Base-by-base conservation (phyloP, 2,329 filamentous ascomycete species). In the Monosporascus sp. region DNA sequence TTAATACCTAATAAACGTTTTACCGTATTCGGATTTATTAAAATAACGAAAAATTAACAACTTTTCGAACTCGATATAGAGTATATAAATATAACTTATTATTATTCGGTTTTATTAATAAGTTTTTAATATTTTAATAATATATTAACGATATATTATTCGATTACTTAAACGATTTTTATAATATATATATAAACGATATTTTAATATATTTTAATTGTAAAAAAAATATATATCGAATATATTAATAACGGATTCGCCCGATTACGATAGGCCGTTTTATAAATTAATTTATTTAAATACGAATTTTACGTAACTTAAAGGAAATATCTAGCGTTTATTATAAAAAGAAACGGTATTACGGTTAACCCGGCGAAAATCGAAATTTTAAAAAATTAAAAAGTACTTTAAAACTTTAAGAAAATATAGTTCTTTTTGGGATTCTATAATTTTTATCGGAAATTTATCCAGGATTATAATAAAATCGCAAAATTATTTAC, bases 71-170 rank as follows among this genome's bases (percentile, higher is more conserved):
- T 1, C 3, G n/a, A 44, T 55, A 52, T 7, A 11, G n/a, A 17
- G 31, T 26, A 16, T 55, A 52, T 51, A 52, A 52, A 43, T 55
- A 52, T 49, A 48, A 55, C 44, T 20, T 55, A 26, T 24, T 55
- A 2, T 9, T 7, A 1, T 55, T 55, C 3, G 7, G 6, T 6
- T 49, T 55, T 43, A 19, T 24, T 43, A 52, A 50, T 17, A n/a
- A 17, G 38, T 20, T 43, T 2, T 38, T 40, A 19, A 47, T n/a
- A 34, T 55, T 55, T 46, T 46, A 52, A 50, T 7, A 22, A 9
- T 52, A 37, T 48, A 52, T 52, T 49, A 52, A 52, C 37, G 37
- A 49, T 9, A 37, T 36, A 4, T 48, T 55, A 24, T 17, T 52
- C 3, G 22, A 55, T 2, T 52, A 48, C 43, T 36, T 55, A 26